A percentile compares a stretch with the other conserved stretches of the same genome.
Evolutionary conservation across 768 basidiomycete genomes (phyloP).

Genomic region (Russula virescens): DNA sequence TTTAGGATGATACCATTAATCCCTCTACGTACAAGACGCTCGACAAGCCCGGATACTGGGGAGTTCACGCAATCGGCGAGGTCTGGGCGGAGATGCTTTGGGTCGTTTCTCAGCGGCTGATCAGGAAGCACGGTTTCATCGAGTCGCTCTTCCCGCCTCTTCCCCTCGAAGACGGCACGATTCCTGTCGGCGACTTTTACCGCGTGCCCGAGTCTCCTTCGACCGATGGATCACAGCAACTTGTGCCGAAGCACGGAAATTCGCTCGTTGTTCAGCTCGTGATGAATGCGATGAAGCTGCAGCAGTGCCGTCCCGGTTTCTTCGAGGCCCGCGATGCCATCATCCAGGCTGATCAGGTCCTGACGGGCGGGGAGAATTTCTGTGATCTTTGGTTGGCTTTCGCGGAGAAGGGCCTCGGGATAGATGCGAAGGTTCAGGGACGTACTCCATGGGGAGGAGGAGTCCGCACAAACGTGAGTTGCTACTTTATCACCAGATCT

Average conservation of each 20-base stretch:
- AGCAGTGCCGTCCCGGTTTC: constrained; percentile 87
- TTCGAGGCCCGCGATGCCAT: constrained; percentile 88
- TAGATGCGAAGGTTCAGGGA: constrained; percentile 66
- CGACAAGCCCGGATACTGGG: constrained; percentile 91
- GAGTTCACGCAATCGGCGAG: constrained; percentile 87
- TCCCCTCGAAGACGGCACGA: constrained; percentile 53
- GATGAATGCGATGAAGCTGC: constrained; percentile 90
- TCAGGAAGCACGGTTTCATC: constrained; percentile 77
- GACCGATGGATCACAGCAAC: constrained; percentile 44
- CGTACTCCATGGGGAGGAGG: constrained; percentile 94
- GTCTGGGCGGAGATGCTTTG: constrained; percentile 94
- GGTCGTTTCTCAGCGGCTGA: constrained; percentile 68
- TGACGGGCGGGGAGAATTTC: constrained; percentile 91
- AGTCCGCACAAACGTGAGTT: constrained; percentile 56
- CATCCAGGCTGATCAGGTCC: constrained; percentile 80
- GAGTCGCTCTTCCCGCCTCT: constrained; percentile 77
- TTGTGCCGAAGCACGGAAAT: constrained; percentile 90
- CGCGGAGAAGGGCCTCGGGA: constrained; percentile 72
- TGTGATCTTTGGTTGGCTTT: constrained; percentile 88
- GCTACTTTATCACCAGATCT: not conserved
- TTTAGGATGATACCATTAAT: constrained; percentile 60
- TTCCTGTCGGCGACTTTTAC: constrained; percentile 76
- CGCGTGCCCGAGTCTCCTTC: constrained; percentile 34
- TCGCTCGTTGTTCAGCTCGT: constrained; percentile 79
- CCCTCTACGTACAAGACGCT: constrained; percentile 93